These are phyloP conservation scores for Sechiopsis laciniata DNA, from an alignment of 306 rosid genomes.

Conservation along the genomic window DNA sequence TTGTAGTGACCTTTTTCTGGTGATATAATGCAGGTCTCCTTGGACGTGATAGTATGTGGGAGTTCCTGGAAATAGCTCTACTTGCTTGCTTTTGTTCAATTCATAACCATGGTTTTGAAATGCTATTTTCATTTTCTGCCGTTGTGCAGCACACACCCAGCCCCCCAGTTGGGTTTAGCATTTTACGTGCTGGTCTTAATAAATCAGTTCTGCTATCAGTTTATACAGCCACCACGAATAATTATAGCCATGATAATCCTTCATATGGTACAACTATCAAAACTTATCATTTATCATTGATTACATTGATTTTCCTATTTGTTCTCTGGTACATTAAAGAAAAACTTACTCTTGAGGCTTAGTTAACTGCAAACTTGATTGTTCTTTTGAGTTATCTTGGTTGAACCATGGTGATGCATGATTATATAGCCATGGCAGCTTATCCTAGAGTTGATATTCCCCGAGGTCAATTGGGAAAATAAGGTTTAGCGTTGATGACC, in stretches of 20 bases:
- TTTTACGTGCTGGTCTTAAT: constrained; percentile 89
- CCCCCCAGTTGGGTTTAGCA: constrained; percentile 85
- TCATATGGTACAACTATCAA: constrained; percentile 52
- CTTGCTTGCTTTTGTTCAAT: constrained; percentile 95
- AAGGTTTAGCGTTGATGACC: background rate
- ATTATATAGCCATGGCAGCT: no score
- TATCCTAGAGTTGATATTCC: no score
- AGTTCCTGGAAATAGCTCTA: constrained; percentile 83
- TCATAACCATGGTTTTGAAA: constrained; percentile 87
- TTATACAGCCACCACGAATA: constrained; percentile 62
- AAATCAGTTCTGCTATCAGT: constrained; percentile 87
- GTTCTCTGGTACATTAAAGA: background rate
- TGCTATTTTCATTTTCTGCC: constrained; percentile 92
- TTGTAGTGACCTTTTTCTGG: constrained; percentile 14
- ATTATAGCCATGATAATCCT: constrained; percentile 44
- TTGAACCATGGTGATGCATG: background rate
- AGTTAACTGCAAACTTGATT: background rate
- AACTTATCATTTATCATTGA: background rate
- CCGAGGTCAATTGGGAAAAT: constrained; percentile 9
- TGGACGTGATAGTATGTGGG: constrained; percentile 75
- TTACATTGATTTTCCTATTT: constrained; percentile 1
- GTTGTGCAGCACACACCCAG: constrained; percentile 86
- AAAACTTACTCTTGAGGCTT: background rate
- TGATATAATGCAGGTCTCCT: constrained; percentile 72
- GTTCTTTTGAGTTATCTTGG: background rate